Evolutionary conservation across 768 basidiomycete species (phyloP).

Genomic region (Cystobasidium onofrii): DNA sequence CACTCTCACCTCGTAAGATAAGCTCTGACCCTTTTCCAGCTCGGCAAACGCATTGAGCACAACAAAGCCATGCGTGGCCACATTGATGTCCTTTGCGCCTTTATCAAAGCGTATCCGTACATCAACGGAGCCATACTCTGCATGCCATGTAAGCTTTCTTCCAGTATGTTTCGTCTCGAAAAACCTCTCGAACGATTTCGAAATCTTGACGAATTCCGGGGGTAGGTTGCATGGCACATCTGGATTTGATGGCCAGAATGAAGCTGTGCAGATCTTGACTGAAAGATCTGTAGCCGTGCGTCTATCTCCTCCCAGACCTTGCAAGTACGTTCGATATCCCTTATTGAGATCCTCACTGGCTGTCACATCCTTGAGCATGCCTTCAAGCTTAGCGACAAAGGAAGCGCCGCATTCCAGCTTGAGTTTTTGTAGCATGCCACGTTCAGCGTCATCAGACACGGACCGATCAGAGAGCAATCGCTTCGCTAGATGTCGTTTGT

Average conservation of each 20-base stretch:
- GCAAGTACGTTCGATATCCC: constrained; percentile 60
- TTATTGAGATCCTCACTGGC: constrained; percentile 72
- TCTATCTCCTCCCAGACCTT: constrained; percentile 52
- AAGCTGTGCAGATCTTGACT: constrained; percentile 90
- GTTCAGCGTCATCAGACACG: constrained; percentile 93
- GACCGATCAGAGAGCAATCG: constrained; percentile 78
- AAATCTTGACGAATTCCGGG: constrained; percentile 55
- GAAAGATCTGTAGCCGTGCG: constrained; percentile 68
- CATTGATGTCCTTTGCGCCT: constrained; percentile 77
- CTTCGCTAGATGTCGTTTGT: constrained; percentile 90
- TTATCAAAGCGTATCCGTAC: constrained; percentile 71
- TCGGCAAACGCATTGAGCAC: constrained; percentile 81
- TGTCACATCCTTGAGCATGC: constrained; percentile 98
- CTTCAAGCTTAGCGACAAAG: constrained; percentile 95
- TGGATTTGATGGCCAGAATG: constrained; percentile 83
- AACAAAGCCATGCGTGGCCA: constrained; percentile 78
- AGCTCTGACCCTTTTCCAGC: constrained; percentile 57
- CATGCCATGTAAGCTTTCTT: constrained; percentile 82
- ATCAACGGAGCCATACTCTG: constrained; percentile 80
- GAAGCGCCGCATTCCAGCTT: constrained; percentile 93
- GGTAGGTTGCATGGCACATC: constrained; percentile 61
- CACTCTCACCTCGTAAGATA: constrained; percentile 66
- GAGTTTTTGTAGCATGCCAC: constrained; percentile 91
- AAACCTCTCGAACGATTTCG: constrained; percentile 74
- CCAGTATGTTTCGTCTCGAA: constrained; percentile 85